Evolutionary conservation across 805 yeast genomes (phyloP), one percentile per base, ranked within the genome.

Genomic region (Saturnispora galanensis): DNA sequence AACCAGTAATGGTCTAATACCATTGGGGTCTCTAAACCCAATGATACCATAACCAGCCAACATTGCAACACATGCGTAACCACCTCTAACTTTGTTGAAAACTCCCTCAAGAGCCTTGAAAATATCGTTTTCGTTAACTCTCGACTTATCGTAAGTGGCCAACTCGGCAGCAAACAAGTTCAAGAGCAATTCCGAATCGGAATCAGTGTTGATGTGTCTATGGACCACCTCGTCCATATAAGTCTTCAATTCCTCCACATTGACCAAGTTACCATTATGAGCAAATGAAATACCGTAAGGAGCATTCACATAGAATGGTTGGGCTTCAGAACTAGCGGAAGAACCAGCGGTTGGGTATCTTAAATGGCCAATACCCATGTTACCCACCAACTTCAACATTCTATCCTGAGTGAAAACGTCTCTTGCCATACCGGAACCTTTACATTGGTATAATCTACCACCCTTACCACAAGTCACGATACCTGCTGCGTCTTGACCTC

Each of bases 401-500:
- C 97, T 76, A 38, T 68, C 66, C 61, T 79, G 84, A 38, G 95
- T 87, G 76, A 93, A 93, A 31, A 93, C 98, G 59, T 93, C 98
- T 57, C 94, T 76, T 47, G 96, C 97, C 96, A 93, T 86, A 53
- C 98, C 98, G 64, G 88, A 90, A 56, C 98, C 98, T 68, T 93
- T 93, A 65, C 98, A 93, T 68, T 90, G 97, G 68, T 86, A 89
- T 47, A 93, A 75, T 48, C 98, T 75, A 52, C 97, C 98, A 50
- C 90, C 79, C 38, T 83, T 71, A 44, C 96, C 97, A 63, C 96
- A 87, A 7, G 98, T 93, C 18, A 87, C 93, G 45, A 93, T 90
- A 51, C 98, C 98, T n/a, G 97, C 96, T 10, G 98, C 98, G 63
- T 93, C 98, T 68, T 93, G 98, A 38, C 98, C 98, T 60, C 98